Base-by-base conservation (phyloP, 2,329 filamentous ascomycete genomes). In the Colletotrichum trifolii region DNA sequence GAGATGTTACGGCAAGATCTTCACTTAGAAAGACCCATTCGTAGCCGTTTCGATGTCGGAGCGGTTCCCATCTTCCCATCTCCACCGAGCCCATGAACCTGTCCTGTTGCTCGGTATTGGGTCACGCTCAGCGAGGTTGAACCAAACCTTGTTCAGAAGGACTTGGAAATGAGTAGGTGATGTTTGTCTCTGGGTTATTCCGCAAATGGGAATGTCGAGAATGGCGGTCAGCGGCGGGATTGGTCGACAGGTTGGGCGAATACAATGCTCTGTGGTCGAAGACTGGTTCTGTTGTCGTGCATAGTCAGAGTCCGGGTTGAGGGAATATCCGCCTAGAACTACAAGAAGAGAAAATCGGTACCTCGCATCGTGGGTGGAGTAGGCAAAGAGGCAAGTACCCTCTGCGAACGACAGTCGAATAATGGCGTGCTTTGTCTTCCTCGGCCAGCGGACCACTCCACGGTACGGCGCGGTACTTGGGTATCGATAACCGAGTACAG, bases 211-310 rank as follows among this genome's bases (percentile, higher is more conserved):
- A 47, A 39, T 25, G 15, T 39, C n/a, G 38, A 50, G 35, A 62
- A 68, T 71, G 71, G 73, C 71, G 68, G 70, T 75, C 56, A 58
- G 39, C 42, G 12, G n/a, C 46, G 36, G 46, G 56, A 66, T 67
- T 67, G 62, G 62, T 54, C 56, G 34, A 56, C 39, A 8, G 36
- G 42, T 34, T 11, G 34, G 55, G 42, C 39, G 61, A 65, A 50
- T 67, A 25, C 11, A 46, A 17, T 17, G 17, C 17, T 17, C 50
- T 25, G 52, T 54, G 15, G 43, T 50, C 52, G 56, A 52, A 46
- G 45, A 47, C 50, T 67, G 60, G 60, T 52, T 65, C 46, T 55
- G 58, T 52, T 61, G 61, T 62, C 62, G 65, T 56, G 56, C 54
- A 60, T 55, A 53, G 59, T 33, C 43, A 49, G 48, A 15, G 39